phyloP scores from a whole-genome alignment of 2,329 filamentous ascomycete genomes.

The Periconia macrospinosa region DNA sequence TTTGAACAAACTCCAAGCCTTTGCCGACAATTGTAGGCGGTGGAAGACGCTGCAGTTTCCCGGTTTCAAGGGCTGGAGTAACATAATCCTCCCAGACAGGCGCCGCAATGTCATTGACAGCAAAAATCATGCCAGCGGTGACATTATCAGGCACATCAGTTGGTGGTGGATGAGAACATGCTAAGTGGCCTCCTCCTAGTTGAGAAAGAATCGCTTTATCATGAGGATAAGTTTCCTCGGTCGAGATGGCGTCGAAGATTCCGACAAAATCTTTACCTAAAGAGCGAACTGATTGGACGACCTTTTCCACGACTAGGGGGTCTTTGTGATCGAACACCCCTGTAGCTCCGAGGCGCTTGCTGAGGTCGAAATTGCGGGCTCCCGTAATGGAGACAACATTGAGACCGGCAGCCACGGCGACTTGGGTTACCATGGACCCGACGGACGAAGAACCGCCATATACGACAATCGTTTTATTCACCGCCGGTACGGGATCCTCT shows the following conservation, averaged over 20 bases:
- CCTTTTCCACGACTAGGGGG: conserved; percentile 35
- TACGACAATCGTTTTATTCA: conserved; percentile 45
- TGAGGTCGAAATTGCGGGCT: conserved; percentile 21
- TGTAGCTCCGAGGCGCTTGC: conserved; percentile 23
- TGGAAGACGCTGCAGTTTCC: conserved; percentile 28
- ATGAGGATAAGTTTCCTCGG: conserved; percentile 17
- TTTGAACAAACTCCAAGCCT: conserved; percentile 29
- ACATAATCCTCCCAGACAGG: conserved; percentile 30
- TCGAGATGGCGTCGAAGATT: conserved; percentile 42
- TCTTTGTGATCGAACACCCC: conserved; percentile 32
- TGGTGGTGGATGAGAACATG: conserved; percentile 40
- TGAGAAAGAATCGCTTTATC: conserved; percentile 28
- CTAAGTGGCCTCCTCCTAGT: conserved; percentile 39
- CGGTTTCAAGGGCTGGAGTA: conserved; percentile 23
- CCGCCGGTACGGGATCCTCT: conserved; percentile 17
- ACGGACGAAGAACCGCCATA: conserved; percentile 52
- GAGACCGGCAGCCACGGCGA: conserved; percentile 44
- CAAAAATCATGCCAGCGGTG: conserved; percentile 32
- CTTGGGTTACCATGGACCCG: conserved; percentile 46
- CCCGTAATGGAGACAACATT: conserved; percentile 43
- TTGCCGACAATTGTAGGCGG: conserved; percentile 27
- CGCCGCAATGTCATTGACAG: conserved; percentile 24
- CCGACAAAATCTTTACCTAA: conserved; percentile 41
- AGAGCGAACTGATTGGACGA: conserved; percentile 38
- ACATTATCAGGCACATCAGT: conserved; percentile 32